A percentile compares a stretch with the other conserved stretches of the same genome.
Conservation (phyloP, 306 rosid genomes). For the Prosopis cineraria region DNA sequence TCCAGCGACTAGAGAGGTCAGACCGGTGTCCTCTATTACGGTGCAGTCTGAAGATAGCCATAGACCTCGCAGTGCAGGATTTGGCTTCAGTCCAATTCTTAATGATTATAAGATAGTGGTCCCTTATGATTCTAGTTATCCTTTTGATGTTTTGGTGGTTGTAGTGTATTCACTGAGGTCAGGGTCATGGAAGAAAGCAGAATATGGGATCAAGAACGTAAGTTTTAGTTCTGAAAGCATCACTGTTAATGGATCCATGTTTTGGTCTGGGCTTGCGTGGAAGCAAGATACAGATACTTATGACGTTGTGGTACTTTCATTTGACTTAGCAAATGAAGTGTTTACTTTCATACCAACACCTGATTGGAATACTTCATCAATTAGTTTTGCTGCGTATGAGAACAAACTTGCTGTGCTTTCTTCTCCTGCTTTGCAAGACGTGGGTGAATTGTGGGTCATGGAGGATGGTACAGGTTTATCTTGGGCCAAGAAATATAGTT, state of each 20-base stretch:
- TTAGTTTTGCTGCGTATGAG: not conserved
- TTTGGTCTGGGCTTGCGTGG: not conserved
- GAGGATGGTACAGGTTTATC: not conserved
- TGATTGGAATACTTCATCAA: too few relatives aligned
- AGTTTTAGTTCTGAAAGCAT: too few relatives aligned
- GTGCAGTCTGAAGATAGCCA: too few relatives aligned
- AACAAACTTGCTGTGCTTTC: not conserved
- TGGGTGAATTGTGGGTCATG: not conserved
- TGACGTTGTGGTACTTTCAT: not conserved
- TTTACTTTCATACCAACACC: not conserved
- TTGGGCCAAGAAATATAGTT: not conserved
- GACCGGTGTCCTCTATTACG: too few relatives aligned
- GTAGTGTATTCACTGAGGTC: not conserved
- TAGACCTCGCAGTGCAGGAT: too few relatives aligned
- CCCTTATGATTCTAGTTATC: too few relatives aligned
- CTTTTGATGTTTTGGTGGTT: too few relatives aligned
- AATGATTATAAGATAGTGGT: not conserved
- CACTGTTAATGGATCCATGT: too few relatives aligned
- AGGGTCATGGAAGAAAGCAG: not conserved
- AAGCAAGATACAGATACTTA: too few relatives aligned
- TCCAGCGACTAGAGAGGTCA: too few relatives aligned
- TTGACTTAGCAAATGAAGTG: constrained; percentile 1
- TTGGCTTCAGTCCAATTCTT: not conserved
- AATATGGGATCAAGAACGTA: not conserved
- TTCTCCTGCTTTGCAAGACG: rapidly evolving